Conservation (phyloP, 73 alveolate species). For the Paramecium biaurelia region DNA sequence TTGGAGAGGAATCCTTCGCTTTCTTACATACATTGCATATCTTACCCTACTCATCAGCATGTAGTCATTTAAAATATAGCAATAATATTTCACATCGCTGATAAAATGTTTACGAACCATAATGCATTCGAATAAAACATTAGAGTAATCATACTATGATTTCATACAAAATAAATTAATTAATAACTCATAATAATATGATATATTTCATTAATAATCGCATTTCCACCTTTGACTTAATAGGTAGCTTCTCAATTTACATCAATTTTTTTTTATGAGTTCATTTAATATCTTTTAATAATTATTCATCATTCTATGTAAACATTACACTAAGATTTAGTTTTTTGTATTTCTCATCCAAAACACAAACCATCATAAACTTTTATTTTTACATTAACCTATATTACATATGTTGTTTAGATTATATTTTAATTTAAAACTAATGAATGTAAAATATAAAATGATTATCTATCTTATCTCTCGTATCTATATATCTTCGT, state of each 20-base stretch:
- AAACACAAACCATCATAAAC: neutral
- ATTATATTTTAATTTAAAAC: neutral
- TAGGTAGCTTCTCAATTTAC: neutral
- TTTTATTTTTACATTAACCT: neutral
- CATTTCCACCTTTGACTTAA: neutral
- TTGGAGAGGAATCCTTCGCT: neutral
- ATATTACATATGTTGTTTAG: neutral
- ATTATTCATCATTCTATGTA: neutral
- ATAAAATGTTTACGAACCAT: neutral
- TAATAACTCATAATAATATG: neutral
- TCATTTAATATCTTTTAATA: neutral
- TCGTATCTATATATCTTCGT: no score
- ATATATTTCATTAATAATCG: neutral
- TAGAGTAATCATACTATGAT: slow-evolving; percentile 29
- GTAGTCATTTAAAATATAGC: neutral
- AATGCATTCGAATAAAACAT: neutral
- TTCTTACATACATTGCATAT: neutral
- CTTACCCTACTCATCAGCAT: neutral
- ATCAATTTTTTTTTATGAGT: neutral
- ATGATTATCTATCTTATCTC: neutral
- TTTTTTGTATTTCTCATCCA: neutral
- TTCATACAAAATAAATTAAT: slow-evolving; percentile 15
- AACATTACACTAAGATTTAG: neutral
- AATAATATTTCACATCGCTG: neutral
- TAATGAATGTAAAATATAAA: neutral